Conservation (phyloP, 352 stramenopile species). For the Phytophthora brassicae region DNA sequence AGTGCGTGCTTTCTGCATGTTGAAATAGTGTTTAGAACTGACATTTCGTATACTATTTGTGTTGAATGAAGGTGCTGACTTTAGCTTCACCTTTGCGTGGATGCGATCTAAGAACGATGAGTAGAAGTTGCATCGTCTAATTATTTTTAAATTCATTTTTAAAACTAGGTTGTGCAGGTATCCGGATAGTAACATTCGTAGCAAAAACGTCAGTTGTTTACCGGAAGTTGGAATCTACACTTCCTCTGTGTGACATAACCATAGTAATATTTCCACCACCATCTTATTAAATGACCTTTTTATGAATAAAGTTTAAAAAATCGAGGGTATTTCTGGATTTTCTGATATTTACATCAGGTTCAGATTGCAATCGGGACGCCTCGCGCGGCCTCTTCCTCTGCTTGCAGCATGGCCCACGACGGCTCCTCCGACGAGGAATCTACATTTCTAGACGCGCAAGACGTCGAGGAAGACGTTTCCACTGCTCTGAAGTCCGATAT, state of each 20-base stretch:
- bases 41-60: not conserved
- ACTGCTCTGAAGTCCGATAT: not conserved
- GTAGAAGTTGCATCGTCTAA: too few species aligned
- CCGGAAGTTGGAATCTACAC: too few species aligned
- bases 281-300: too few species aligned
- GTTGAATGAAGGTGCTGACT: not conserved
- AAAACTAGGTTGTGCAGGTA: too few species aligned
- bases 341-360: not conserved
- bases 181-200: too few species aligned
- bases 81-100: not conserved
- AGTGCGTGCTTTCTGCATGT: not conserved
- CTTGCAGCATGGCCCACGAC: conserved; percentile 29
- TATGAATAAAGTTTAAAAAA: too few species aligned
- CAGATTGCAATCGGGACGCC: not conserved
- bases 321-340: too few species aligned
- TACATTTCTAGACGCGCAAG: conserved; percentile 13
- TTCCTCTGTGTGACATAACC: too few species aligned
- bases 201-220: too few species aligned
- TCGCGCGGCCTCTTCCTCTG: conserved; percentile 6
- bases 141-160: too few species aligned
- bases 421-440: conserved; percentile 25
- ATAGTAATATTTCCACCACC: too few species aligned
- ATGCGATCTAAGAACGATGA: not conserved
- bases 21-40: not conserved
- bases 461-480: conserved; percentile 9